Evolutionary conservation across 2,329 filamentous ascomycete genomes (phyloP).

Genomic region (Microdochium bolleyi): DNA sequence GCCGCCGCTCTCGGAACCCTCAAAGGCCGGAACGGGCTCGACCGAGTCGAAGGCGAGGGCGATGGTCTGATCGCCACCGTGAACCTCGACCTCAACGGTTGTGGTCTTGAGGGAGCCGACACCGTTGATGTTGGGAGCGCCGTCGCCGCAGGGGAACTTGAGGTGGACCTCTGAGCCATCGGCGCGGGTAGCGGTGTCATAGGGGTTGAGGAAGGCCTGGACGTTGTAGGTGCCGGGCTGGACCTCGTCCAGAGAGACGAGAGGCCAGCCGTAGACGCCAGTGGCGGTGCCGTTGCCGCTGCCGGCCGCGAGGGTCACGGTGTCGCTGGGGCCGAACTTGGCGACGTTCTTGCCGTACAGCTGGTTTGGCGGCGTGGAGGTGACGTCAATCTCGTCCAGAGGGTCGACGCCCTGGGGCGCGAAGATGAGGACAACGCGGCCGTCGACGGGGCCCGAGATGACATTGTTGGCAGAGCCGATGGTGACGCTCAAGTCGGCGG

Average conservation of each 20-base stretch:
- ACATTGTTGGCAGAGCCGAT: conserved; percentile 1
- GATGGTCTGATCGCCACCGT: conserved; percentile 1
- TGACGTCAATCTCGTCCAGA: conserved; percentile 12
- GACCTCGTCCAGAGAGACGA: conserved; percentile 8
- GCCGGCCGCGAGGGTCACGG: conserved; percentile 6
- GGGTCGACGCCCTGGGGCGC: conserved; percentile 13
- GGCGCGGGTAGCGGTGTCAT: conserved; percentile 8
- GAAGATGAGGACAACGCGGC: conserved; percentile 14
- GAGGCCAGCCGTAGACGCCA: conserved; percentile 9
- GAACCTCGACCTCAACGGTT: conserved; percentile 8
- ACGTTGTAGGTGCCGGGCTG: conserved; percentile 9
- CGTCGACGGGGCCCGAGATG: conserved; percentile 7
- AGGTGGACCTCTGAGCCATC: conserved; percentile 10
- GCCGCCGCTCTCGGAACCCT: conserved; percentile 8
- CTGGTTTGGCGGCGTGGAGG: conserved; percentile 9
- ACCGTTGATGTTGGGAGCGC: conserved; percentile 9
- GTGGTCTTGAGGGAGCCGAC: conserved; percentile 9
- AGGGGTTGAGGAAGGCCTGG: conserved; percentile 12
- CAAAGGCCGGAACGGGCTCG: conserved; percentile 3
- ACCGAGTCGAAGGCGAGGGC: conserved; percentile 9
- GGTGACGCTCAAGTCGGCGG: background rate
- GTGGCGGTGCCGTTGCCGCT: conserved; percentile 3
- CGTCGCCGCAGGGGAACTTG: conserved; percentile 13
- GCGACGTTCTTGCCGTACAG: conserved; percentile 13
- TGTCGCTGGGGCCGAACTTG: conserved; percentile 6